phyloP scores from a whole-genome alignment of 768 basidiomycete species.

The Collybiopsis luxurians region DNA sequence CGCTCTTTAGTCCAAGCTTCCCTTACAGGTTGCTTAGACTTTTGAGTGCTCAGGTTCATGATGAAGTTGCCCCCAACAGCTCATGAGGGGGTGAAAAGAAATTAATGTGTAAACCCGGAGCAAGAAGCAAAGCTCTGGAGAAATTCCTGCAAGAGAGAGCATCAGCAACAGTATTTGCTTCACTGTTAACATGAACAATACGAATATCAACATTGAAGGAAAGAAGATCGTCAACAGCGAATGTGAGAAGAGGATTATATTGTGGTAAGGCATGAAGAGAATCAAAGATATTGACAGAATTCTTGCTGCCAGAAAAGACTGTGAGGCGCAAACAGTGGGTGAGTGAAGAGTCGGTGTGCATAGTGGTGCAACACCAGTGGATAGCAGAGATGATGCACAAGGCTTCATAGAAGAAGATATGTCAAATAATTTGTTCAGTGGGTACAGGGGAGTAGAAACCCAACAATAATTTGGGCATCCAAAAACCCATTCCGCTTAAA shows the following conservation, averaged over 20 bases:
- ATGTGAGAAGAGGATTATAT: constrained; percentile 25
- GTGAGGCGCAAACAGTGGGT: constrained; percentile 7
- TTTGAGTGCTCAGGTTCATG: constrained; percentile 13
- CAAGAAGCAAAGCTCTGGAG: not conserved
- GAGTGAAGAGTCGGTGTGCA: not conserved
- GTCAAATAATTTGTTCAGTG: not conserved
- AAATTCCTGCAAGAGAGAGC: constrained; percentile 21
- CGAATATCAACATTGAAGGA: constrained; percentile 14
- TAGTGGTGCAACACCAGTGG: not conserved
- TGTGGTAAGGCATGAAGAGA: constrained; percentile 15
- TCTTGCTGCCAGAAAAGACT: constrained; percentile 26
- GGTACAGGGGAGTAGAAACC: constrained; percentile 4
- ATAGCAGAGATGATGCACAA: constrained; percentile 5
- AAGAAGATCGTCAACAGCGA: constrained; percentile 19
- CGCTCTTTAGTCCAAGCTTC: constrained; percentile 32
- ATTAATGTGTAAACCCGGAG: not conserved
- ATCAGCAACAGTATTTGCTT: constrained; percentile 24
- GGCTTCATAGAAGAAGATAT: constrained; percentile 17
- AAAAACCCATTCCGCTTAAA: constrained; percentile 8
- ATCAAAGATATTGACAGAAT: constrained; percentile 27
- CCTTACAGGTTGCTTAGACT: constrained; percentile 27
- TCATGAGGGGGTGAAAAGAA: constrained; percentile 23
- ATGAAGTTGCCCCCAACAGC: constrained; percentile 24
- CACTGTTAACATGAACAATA: constrained; percentile 19
- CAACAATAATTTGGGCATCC: not conserved